Evolutionary conservation across 306 rosid genomes (phyloP), one percentile per base, ranked within the genome.

Genomic region (Delonix regia): DNA sequence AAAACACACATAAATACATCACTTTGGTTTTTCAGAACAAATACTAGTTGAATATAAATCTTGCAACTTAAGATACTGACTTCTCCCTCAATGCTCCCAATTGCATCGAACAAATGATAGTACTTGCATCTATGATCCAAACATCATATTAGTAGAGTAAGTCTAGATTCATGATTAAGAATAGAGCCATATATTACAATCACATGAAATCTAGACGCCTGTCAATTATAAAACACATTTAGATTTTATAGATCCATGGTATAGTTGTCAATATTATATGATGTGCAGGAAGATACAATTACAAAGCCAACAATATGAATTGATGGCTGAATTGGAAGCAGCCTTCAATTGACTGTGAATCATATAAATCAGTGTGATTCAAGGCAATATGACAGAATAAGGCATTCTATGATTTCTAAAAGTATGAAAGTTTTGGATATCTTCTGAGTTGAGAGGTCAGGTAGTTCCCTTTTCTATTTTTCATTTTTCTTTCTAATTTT

Each of bases 21-120:
- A 44, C 4, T 1, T 51, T 4, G 41, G 71, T 10, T 27, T 41
- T 68, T 57, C 59, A 68, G 18, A 78, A 59, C 77, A 15, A 48
- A 11, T 22, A 4, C 33, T 57, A 30, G 69, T 69, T 56, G 39
- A 48, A 79, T 78, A 18, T 28, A 71, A 71, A 24, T 36, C 24
- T 38, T 48, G 45, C 67, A 36, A 66, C 69, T 21, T 53, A 66
- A 65, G 52, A 34, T 10, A 38, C 55, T 10, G n/a, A 30, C 28
- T 5, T 64, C 24, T 77, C 39, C 21, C 45, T 76, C 42, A 42
- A 47, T 24, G 18, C 61, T 55, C 28, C 61, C 30, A 55, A 21
- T 21, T 21, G 30, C 28, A 22, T 15, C 10, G 36, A 18, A 57
- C 34, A 57, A 57, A 25, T 9, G 34, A 57, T 2, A 15, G 7